Base-by-base conservation (phyloP, 192 early-diverging fungal species). In the Powellomyces hirtus region DNA sequence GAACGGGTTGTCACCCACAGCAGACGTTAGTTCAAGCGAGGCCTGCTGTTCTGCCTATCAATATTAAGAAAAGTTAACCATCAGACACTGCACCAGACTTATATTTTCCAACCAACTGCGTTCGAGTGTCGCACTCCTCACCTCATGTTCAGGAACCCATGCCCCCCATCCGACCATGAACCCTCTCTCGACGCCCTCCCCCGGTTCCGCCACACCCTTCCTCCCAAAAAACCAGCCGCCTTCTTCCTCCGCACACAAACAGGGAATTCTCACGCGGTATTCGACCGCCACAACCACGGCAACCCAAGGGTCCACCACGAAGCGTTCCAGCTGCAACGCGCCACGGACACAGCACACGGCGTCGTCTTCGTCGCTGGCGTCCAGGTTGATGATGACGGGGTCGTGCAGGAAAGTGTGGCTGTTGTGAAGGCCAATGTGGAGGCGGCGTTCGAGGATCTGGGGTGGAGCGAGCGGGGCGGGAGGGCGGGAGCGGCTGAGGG, bases 351-450 rank as follows among this genome's bases (percentile, higher is more conserved):
- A 29, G 38, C 20, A 62, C 1, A 20, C 36, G 4, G 59, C 36
- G 0, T 40, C 59, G 24, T 62, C 59, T 0, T 56, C 53, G 29
- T 56, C 53, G 3, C 4, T 34, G 38, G 38, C 11, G 33, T 75
- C 62, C 22, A 75, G 68, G 5, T 59, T 75, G 22, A 72, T 64
- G 60, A 79, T 69, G 50, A 69, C 42, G 26, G 82, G 78, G 1
- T 57, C 27, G 10, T 46, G 16, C 7, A 84, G 22, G 59, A 84
- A 84, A 18, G 66, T 68, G 44, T 75, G 74, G 22, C 67, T 64
- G 65, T 84, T 84, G 66, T 84, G 82, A 37, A 81, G 64, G 4
- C 82, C 79, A 60, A 84, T 67, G 62, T 81, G 75, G 14, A 84
- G 42, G 10, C 79, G 40, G 0, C 82, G 64, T 51, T 84, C 82